These are phyloP conservation scores for Pseudomassariella vexata DNA, from an alignment of 2,329 filamentous ascomycete genomes.

Conservation along the genomic window DNA sequence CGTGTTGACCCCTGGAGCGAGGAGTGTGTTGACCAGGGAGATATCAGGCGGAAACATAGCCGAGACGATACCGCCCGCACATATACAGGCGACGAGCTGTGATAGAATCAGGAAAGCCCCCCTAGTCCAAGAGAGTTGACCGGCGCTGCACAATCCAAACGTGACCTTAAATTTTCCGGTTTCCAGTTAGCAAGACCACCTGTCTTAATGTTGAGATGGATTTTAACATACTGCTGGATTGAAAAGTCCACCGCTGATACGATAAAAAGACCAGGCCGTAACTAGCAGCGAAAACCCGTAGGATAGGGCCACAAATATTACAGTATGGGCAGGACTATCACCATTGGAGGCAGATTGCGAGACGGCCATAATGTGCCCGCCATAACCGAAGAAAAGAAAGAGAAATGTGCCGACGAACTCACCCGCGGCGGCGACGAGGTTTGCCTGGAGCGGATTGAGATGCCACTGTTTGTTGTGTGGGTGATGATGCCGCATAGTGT, in stretches of 20 bases:
- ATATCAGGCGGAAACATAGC: slow-evolving; percentile 47
- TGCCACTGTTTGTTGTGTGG: slow-evolving; percentile 1
- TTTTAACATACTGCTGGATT: slow-evolving; percentile 32
- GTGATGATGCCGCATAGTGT: too few relatives aligned
- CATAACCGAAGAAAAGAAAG: slow-evolving; percentile 36
- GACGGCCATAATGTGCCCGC: slow-evolving; percentile 23
- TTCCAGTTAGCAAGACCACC: background rate
- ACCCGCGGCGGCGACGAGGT: slow-evolving; percentile 29
- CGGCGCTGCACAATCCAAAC: slow-evolving; percentile 44
- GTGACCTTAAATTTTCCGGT: slow-evolving; percentile 32
- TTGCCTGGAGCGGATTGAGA: slow-evolving; percentile 14
- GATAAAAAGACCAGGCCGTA: slow-evolving; percentile 44
- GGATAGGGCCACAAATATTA: slow-evolving; percentile 31
- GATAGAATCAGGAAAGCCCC: slow-evolving; percentile 40
- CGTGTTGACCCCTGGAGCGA: slow-evolving; percentile 20
- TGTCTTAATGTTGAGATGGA: too few relatives aligned
- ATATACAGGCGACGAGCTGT: slow-evolving; percentile 48
- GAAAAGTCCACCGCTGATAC: slow-evolving; percentile 37
- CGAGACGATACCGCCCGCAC: slow-evolving; percentile 48
- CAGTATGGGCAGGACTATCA: too few relatives aligned
- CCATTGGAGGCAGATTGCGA: slow-evolving; percentile 13
- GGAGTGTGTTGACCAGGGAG: slow-evolving; percentile 13
- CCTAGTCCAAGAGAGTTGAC: slow-evolving; percentile 40
- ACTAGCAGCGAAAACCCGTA: slow-evolving; percentile 40
- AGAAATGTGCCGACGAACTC: slow-evolving; percentile 38